phyloP scores from a whole-genome alignment of 345 rosid genomes.

The Citrus glauca region DNA sequence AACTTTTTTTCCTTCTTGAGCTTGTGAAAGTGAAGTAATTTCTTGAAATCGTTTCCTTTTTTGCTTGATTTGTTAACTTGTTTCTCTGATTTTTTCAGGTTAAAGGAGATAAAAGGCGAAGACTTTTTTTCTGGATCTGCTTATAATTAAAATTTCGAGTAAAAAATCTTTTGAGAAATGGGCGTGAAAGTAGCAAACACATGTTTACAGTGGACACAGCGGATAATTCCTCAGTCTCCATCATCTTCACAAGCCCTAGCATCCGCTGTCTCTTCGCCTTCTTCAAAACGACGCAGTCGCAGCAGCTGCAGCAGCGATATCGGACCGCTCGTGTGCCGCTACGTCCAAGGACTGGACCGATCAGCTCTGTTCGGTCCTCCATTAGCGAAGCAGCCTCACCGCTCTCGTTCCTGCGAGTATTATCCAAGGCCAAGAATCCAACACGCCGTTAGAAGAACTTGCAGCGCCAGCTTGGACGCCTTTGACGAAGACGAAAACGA shows the following conservation, averaged over 20 bases:
- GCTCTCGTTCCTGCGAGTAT: constrained; percentile 48
- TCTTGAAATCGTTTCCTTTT: background rate
- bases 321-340: constrained; percentile 24
- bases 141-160: background rate
- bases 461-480: constrained; percentile 55
- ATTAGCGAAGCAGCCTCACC: constrained; percentile 28
- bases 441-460: constrained; percentile 33
- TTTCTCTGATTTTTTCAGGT: constrained; percentile 28
- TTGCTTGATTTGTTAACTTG: background rate
- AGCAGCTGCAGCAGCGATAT: constrained; percentile 13
- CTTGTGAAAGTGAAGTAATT: background rate
- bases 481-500: constrained; percentile 26
- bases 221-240: constrained; percentile 44
- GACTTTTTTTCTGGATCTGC: constrained; percentile 6
- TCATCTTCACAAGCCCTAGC: constrained; percentile 61
- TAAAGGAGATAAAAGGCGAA: constrained; percentile 1
- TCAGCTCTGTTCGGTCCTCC: constrained; percentile 43
- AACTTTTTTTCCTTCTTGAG: background rate
- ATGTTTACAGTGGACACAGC: constrained; percentile 61
- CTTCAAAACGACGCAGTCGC: constrained; percentile 36
- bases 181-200: constrained; percentile 56
- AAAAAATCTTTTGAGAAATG: constrained; percentile 31
- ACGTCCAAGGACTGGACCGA: constrained; percentile 39
- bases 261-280: constrained; percentile 54
- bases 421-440: constrained; percentile 25